A percentile compares a stretch with the other conserved stretches of the same genome.
Conservation (phyloP, 495 filamentous ascomycete genomes). For the Xylaria sp. region DNA sequence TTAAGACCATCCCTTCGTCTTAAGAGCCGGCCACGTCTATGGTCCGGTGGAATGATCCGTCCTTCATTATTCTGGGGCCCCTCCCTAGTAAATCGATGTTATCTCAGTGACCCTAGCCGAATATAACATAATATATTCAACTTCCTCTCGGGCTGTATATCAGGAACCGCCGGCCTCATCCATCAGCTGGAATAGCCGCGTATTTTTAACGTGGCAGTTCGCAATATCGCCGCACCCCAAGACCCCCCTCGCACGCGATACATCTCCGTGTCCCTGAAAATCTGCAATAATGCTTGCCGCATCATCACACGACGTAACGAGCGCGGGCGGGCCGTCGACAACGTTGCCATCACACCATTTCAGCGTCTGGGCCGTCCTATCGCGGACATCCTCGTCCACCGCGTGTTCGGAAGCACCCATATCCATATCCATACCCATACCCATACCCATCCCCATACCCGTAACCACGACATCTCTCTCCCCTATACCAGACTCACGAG, state of each 20-base stretch:
- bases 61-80: not conserved
- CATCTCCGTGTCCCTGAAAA: slow-evolving; percentile 32
- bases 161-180: slow-evolving; percentile 25
- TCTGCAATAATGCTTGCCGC: slow-evolving; percentile 37
- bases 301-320: slow-evolving; percentile 35
- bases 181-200: slow-evolving; percentile 36
- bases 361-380: not conserved
- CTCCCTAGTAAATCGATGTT: not conserved
- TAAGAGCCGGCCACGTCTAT: not conserved
- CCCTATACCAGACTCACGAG: no score
- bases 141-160: not conserved
- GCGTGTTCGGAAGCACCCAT: not conserved
- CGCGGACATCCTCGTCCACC: not conserved
- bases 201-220: slow-evolving; percentile 37
- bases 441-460: no score
- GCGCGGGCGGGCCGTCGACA: slow-evolving; percentile 3
- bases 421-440: not conserved
- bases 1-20: not conserved
- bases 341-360: not conserved
- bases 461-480: no score
- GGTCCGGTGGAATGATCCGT: not conserved
- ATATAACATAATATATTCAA: not conserved
- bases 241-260: slow-evolving; percentile 3
- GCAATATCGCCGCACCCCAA: slow-evolving; percentile 30
- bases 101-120: not conserved